Base-by-base conservation (phyloP, 495 filamentous ascomycete genomes). In the Penicillium coffeae region DNA sequence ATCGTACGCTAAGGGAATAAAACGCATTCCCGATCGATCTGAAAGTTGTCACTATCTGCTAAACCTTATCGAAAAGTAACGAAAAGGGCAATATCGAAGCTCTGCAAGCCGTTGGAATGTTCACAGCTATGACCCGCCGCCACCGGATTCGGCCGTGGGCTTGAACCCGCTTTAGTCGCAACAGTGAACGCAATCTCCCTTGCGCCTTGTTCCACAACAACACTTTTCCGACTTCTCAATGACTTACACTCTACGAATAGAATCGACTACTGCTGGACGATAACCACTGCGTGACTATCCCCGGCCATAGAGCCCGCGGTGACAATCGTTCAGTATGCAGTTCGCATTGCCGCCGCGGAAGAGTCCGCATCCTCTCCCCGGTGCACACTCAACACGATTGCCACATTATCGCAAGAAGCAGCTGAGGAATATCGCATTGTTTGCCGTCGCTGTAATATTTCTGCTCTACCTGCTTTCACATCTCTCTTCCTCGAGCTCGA, bases 291-390 rank as follows among this genome's bases (percentile, higher is more conserved):
- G 20, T 46, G 37, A 37, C 36, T 38, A 38, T 33, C 44, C 51
- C 49, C 50, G 47, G 51, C 40, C 33, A 41, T 42, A 54, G 50
- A 43, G 55, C 56, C 52, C 60, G 60, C 58, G 55, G 50, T 42
- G 21, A 52, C 14, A 41, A n/a, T n/a, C 25, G 35, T 45, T 38
- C 45, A 69, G 55, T 51, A 96, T 97, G 92, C 92, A 97, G 61
- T 91, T 90, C 75, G 92, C 92, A 45, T 72, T 92, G 51, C 91
- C 90, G 47, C 83, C 89, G 48, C 85, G 90, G 59, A 93, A 88
- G 68, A 81, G 81, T 56, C 88, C 84, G 47, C 78, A 83, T 55
- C 79, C 86, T 44, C 82, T 84, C 44, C 76, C 76, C 5, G 77
- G 79, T 52, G 63, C 79, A 30, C 80, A 83, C 55, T 73, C 82